phyloP scores from a whole-genome alignment of 306 rosid species.

The Geum urbanum region DNA sequence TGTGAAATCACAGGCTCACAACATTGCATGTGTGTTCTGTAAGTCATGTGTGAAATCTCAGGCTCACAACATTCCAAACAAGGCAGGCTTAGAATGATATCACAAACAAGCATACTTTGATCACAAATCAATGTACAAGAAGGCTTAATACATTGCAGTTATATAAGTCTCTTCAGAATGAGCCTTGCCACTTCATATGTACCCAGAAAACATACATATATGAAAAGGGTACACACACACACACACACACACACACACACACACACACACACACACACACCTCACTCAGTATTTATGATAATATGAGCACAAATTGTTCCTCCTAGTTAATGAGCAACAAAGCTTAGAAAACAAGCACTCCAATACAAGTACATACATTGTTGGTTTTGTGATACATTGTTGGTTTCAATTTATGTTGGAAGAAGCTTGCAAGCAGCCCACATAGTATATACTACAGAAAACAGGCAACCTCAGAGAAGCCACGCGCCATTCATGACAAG shows the following conservation, averaged over 20 bases:
- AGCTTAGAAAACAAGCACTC: neutral
- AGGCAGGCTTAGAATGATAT: too few relatives aligned
- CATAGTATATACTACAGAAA: conserved; percentile 2
- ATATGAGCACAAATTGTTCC: neutral
- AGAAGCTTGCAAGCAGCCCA: conserved; percentile 11
- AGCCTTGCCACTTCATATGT: neutral
- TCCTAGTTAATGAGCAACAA: neutral
- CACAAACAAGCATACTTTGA: too few relatives aligned
- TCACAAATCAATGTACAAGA: neutral
- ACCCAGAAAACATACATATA: conserved; percentile 3
- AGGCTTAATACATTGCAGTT: neutral
- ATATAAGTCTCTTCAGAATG: neutral
- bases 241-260: too few relatives aligned
- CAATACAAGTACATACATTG: neutral
- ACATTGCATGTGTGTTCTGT: too few relatives aligned
- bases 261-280: neutral
- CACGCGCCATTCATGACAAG: conserved; percentile 19
- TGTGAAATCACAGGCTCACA: too few relatives aligned
- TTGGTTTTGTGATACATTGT: conserved; percentile 3
- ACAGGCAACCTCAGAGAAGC: conserved; percentile 9
- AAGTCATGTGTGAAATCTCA: too few relatives aligned
- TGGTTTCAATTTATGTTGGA: neutral
- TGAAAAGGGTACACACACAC: conserved; percentile 14
- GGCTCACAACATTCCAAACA: too few relatives aligned
- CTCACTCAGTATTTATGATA: neutral